Base-by-base conservation (phyloP, 768 basidiomycete species). In the Phylloporus rhodoxanthus region DNA sequence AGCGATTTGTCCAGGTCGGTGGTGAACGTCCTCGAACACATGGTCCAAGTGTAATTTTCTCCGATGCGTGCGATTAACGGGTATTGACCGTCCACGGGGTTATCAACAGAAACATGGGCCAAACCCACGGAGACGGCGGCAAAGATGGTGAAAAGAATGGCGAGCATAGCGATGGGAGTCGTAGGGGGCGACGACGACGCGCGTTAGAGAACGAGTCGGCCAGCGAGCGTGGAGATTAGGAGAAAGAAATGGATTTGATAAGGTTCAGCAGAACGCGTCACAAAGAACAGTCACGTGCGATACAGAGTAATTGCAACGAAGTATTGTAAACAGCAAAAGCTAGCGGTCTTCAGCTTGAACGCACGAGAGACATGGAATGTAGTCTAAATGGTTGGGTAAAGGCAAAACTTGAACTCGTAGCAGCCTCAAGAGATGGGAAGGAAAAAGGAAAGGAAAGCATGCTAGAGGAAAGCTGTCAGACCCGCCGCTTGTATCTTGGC, bases 401-500 rank as follows among this genome's bases (percentile, higher is more conserved):
- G 20, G 17, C 11, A 38, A 21, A 20, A 9, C 20, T 36, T 19
- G 17, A 19, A 17, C 9, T 36, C 34, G 34, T 36, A 17, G 32
- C 33, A 36, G 34, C 19, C 34, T 20, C 19, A 7, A 38, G n/a
- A 28, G 33, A 20, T 52, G 67, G 21, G 2, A 40, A 25, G 21
- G 23, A 40, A 40, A 21, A 9, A 25, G 39, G 13, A n/a, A 40
- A 40, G 13, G 8, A 40, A 40, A 13, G 13, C 20, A 40, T 70
- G 70, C 23, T 74, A 70, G 28, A 87, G 72, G 67, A 77, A 78
- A 15, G 70, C 66, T 11, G 68, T 64, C 59, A 93, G 71, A 23
- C 92, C 92, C 7, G 88, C 82, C 5, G 85, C 88, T 61, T 85
- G 84, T 28, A 97, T 77, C 69, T 86, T 89, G 28, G 72, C 81